These are phyloP conservation scores for Takashimella tepidaria DNA, from an alignment of 1,284 basidiomycete genomes.

Conservation along the genomic window DNA sequence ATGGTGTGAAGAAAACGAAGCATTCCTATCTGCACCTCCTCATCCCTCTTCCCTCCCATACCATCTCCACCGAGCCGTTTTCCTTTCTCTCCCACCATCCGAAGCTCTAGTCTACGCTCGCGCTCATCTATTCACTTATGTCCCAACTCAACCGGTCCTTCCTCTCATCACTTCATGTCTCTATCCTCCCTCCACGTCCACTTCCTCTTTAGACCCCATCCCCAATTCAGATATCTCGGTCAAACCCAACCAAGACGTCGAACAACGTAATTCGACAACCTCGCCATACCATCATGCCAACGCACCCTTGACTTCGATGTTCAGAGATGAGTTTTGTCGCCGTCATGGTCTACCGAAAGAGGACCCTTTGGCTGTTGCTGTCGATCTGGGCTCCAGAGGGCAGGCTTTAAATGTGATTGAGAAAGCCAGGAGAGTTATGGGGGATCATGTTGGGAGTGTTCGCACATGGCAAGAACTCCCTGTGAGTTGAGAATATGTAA, in stretches of 20 bases:
- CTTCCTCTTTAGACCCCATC: too few relatives aligned
- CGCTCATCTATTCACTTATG: slow-evolving; percentile 62
- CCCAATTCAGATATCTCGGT: slow-evolving; percentile 62
- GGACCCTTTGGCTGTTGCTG: slow-evolving; percentile 76
- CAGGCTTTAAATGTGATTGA: slow-evolving; percentile 83
- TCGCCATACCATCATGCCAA: slow-evolving; percentile 27
- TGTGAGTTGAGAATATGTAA: too few relatives aligned
- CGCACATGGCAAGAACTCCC: slow-evolving; percentile 89
- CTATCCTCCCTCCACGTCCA: too few relatives aligned
- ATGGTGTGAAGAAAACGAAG: slow-evolving; percentile 66
- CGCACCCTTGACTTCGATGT: slow-evolving; percentile 68
- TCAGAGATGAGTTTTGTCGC: slow-evolving; percentile 84
- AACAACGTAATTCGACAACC: not conserved
- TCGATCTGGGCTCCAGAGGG: slow-evolving; percentile 76
- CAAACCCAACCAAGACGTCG: slow-evolving; percentile 17
- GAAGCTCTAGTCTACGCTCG: slow-evolving; percentile 70
- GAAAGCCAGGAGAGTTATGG: slow-evolving; percentile 87
- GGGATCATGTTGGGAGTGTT: slow-evolving; percentile 74
- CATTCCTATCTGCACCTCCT: slow-evolving; percentile 61
- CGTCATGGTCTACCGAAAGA: slow-evolving; percentile 80
- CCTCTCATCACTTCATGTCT: slow-evolving; percentile 70
- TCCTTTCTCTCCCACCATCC: slow-evolving; percentile 56
- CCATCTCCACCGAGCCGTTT: slow-evolving; percentile 78
- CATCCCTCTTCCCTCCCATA: slow-evolving; percentile 70
- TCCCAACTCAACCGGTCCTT: slow-evolving; percentile 65